phyloP scores from a whole-genome alignment of 495 filamentous ascomycete genomes.

The Schizothecium vesticola region DNA sequence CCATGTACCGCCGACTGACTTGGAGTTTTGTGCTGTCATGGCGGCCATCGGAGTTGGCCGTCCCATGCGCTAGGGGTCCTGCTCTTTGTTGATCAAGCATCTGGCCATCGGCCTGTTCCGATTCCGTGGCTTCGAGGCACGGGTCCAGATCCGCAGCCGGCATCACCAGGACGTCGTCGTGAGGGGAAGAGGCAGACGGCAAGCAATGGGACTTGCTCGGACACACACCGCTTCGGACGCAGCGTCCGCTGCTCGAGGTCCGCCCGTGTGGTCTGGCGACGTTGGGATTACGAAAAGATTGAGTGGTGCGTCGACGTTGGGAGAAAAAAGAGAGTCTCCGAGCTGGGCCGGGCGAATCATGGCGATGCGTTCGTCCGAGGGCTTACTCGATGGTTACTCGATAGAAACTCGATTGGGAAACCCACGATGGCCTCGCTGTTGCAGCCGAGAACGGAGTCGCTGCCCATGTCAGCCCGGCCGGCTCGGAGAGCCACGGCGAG shows the following conservation, averaged over 20 bases:
- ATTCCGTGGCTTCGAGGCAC: neutral
- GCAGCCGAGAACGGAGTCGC: constrained; percentile 19
- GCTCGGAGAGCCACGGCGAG: constrained; percentile 9
- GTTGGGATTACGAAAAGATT: neutral
- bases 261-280: neutral
- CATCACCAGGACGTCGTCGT: neutral
- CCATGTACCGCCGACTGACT: neutral
- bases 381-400: constrained; percentile 37
- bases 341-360: constrained; percentile 18
- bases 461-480: neutral
- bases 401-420: constrained; percentile 25
- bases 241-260: neutral
- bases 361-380: neutral
- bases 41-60: neutral
- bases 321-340: neutral
- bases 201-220: no score
- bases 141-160: neutral
- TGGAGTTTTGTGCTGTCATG: neutral
- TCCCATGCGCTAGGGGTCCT: neutral
- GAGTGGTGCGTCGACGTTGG: neutral
- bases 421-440: constrained; percentile 21
- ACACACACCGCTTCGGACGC: constrained; percentile 2
- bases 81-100: neutral
- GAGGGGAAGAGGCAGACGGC: neutral
- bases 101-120: neutral